Conservation (phyloP, 1,284 basidiomycete species). For the Kalmanozyma brasiliensis region DNA sequence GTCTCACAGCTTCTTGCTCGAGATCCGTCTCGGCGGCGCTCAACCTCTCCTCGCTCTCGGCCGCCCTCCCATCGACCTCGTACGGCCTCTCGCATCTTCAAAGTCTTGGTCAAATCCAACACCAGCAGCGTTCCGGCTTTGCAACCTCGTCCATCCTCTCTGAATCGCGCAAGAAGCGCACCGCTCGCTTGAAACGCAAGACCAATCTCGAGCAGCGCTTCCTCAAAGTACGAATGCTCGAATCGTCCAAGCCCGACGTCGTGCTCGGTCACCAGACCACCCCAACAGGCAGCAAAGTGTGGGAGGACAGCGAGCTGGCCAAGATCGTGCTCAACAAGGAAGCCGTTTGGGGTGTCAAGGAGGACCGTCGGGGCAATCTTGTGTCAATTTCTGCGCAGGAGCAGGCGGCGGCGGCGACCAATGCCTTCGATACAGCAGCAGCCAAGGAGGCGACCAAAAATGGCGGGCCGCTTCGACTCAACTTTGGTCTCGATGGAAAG, state of each 20-base stretch:
- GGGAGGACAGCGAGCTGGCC: constrained; percentile 57
- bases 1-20: constrained; percentile 28
- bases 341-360: constrained; percentile 61
- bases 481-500: constrained; percentile 57
- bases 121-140: constrained; percentile 25
- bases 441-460: constrained; percentile 11
- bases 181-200: constrained; percentile 59
- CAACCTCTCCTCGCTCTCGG: constrained; percentile 27
- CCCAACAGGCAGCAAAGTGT: constrained; percentile 59
- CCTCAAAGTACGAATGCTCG: constrained; percentile 64
- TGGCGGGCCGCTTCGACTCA: constrained; percentile 60
- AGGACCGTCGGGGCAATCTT: constrained; percentile 62
- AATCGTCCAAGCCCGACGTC: constrained; percentile 73
- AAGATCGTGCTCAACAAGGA: constrained; percentile 58
- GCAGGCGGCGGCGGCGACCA: neutral
- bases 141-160: constrained; percentile 39
- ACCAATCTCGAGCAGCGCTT: constrained; percentile 65
- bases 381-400: constrained; percentile 24
- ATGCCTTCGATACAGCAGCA: constrained; percentile 9
- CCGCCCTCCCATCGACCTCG: constrained; percentile 32
- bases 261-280: constrained; percentile 76
- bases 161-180: constrained; percentile 55
- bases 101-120: constrained; percentile 2
- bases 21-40: constrained; percentile 26
- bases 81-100: constrained; percentile 18